Evolutionary conservation across 1,284 basidiomycete genomes (phyloP).

Genomic region (Malassezia obtusa): DNA sequence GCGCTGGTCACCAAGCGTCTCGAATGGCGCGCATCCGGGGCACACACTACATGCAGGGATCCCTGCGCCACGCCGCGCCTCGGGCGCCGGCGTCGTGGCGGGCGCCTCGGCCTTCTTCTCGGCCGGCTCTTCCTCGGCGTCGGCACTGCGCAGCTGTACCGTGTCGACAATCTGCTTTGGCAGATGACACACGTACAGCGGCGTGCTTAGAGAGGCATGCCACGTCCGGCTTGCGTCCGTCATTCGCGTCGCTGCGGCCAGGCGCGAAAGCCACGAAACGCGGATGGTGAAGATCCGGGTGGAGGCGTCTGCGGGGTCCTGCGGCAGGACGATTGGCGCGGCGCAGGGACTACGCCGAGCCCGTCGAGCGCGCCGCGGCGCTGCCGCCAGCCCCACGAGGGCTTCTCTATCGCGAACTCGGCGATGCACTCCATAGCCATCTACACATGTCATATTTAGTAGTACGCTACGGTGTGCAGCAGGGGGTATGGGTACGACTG

Average conservation of each 20-base stretch:
- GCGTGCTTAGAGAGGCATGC: conserved; percentile 11
- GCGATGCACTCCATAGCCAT: too few species aligned
- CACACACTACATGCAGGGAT: conserved; percentile 35
- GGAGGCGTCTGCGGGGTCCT: too few species aligned
- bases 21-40: conserved; percentile 55
- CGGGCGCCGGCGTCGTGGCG: not conserved
- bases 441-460: too few species aligned
- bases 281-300: not conserved
- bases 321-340: too few species aligned
- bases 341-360: too few species aligned
- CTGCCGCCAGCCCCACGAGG: too few species aligned
- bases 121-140: not conserved
- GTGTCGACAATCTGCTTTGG: conserved; percentile 17
- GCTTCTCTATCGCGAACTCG: too few species aligned
- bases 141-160: conserved; percentile 21
- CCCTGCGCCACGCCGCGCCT: not conserved
- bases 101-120: not conserved
- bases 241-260: not conserved
- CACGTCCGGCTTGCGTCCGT: not conserved
- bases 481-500: conserved; percentile 83
- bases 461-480: conserved; percentile 61
- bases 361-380: too few species aligned
- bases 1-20: conserved; percentile 70
- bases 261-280: not conserved
- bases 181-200: conserved; percentile 32